These are phyloP conservation scores for Aureobasidium sp. DNA, from an alignment of 2,329 filamentous ascomycete species.

Conservation along the genomic window DNA sequence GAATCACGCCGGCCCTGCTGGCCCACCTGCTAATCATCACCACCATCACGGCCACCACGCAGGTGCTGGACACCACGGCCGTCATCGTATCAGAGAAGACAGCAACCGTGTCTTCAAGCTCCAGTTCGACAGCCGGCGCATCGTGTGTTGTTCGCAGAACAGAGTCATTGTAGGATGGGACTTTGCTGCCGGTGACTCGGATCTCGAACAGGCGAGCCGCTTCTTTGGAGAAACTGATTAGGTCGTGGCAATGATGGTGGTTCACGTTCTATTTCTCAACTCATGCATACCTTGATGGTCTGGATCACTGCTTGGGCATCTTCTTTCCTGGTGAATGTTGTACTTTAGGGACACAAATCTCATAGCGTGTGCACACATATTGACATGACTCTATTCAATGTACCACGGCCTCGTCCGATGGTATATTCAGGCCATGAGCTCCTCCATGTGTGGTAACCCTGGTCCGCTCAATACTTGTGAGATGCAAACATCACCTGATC, in stretches of 20 bases:
- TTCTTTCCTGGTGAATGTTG: neutral
- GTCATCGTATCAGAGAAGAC: conserved; percentile 24
- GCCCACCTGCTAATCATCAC: conserved; percentile 11
- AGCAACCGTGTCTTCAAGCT: conserved; percentile 80
- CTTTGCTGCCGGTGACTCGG: conserved; percentile 78
- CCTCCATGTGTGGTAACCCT: neutral
- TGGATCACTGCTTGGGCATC: neutral
- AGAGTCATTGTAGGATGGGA: conserved; percentile 94
- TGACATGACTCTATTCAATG: neutral
- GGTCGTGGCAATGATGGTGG: neutral
- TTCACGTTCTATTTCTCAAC: neutral
- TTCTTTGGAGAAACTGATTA: conserved; percentile 18
- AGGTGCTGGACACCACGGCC: neutral
- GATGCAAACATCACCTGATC: conserved; percentile 21
- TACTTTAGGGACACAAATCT: neutral
- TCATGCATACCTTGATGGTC: neutral
- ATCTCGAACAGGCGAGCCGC: conserved; percentile 33
- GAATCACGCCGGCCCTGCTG: conserved; percentile 16
- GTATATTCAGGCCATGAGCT: neutral
- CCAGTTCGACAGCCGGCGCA: conserved; percentile 87
- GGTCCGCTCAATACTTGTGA: conserved; percentile 1
- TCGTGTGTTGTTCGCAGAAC: conserved; percentile 91
- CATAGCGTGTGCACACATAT: neutral
- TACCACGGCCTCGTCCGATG: neutral
- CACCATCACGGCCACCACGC: conserved; percentile 4